Evolutionary conservation across 75 land plant genomes (phyloP).

Genomic region (Selaginella tamariscina): DNA sequence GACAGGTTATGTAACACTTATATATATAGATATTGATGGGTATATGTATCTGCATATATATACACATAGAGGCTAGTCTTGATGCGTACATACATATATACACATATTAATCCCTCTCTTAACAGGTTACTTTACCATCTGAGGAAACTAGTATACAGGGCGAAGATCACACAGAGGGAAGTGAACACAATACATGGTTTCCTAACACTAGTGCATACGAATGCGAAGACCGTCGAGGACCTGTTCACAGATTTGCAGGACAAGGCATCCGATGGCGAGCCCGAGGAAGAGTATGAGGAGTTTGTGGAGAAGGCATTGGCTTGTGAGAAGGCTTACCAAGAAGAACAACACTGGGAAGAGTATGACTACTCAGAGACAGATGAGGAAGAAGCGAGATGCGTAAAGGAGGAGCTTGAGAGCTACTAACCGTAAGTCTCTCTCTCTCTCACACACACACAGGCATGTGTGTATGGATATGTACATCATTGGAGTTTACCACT

Average conservation of each 20-base stretch:
- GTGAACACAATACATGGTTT: slow-evolving; percentile 26
- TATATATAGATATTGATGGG: too few relatives aligned
- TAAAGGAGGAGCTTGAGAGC: neutral
- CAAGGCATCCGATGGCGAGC: neutral
- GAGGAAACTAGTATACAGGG: slow-evolving; percentile 20
- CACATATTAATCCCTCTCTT: too few relatives aligned
- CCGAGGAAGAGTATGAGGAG: neutral
- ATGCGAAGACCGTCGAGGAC: neutral
- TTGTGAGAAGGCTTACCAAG: neutral
- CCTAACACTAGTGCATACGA: slow-evolving; percentile 15
- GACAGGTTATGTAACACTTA: slow-evolving; percentile 20
- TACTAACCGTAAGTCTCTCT: slow-evolving; percentile 2
- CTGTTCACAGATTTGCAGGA: neutral
- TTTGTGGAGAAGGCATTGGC: neutral
- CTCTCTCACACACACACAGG: too few relatives aligned
- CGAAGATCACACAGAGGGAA: slow-evolving; percentile 21
- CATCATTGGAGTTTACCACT: too few relatives aligned
- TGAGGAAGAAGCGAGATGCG: neutral
- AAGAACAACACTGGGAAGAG: neutral
- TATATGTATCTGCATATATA: too few relatives aligned
- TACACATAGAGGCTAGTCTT: too few relatives aligned
- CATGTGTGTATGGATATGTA: too few relatives aligned
- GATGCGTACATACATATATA: too few relatives aligned
- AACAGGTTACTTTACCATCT: too few relatives aligned
- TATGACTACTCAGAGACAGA: neutral